phyloP scores from a whole-genome alignment of 257 asterid species.

The Nicotiana sylvestris region DNA sequence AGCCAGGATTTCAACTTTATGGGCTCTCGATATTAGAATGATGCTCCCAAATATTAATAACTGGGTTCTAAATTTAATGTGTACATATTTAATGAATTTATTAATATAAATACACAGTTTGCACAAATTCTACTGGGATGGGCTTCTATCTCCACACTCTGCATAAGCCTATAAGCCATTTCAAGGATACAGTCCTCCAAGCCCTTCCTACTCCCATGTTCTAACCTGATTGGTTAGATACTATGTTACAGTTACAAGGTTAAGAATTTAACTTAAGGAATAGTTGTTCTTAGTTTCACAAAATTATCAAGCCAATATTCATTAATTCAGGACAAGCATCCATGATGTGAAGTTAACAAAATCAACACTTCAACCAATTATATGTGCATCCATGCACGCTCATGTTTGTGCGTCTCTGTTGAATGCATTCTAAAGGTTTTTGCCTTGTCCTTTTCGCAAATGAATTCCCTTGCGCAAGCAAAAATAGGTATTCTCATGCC shows the following conservation, averaged over 20 bases:
- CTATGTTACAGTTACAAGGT: neutral
- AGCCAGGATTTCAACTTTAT: no score
- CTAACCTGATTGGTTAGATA: neutral
- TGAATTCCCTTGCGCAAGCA: neutral
- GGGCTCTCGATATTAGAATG: no score
- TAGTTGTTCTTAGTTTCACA: neutral
- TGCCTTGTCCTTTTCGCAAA: neutral
- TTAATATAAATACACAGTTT: no score
- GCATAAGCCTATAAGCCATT: neutral
- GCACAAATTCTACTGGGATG: no score
- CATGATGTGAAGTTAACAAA: neutral
- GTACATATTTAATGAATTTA: no score
- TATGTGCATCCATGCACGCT: neutral
- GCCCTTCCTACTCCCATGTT: neutral
- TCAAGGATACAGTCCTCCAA: neutral
- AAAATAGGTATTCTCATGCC: neutral
- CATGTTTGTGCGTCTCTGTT: neutral
- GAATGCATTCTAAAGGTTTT: neutral
- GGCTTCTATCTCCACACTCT: no score
- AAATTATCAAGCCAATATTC: neutral
- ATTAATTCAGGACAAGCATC: no score
- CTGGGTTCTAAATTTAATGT: no score
- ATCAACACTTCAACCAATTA: neutral
- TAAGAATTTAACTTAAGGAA: neutral
- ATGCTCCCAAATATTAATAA: no score